Conservation (phyloP, 2,329 filamentous ascomycete species). For the Fusarium tuaranense region DNA sequence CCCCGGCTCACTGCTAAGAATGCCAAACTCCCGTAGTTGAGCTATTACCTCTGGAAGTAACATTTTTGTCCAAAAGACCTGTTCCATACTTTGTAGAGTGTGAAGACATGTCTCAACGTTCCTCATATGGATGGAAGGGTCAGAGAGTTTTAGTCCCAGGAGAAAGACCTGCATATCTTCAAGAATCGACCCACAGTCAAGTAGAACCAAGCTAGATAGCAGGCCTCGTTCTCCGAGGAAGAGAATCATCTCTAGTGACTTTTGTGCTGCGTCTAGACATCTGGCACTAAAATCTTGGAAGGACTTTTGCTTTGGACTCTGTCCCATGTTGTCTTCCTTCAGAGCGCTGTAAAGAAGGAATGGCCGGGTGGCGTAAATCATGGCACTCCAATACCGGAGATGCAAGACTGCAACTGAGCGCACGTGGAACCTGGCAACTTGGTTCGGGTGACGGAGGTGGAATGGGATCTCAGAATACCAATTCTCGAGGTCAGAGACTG, state of each 20-base stretch:
- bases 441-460: not conserved
- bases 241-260: constrained; percentile 9
- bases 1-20: constrained; percentile 5
- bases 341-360: constrained; percentile 15
- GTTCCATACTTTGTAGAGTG: constrained; percentile 18
- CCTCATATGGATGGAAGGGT: not conserved
- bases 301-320: constrained; percentile 1
- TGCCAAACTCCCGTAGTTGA: constrained; percentile 14
- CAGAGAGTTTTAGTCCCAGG: not conserved
- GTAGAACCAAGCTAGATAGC: constrained; percentile 5
- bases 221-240: constrained; percentile 2
- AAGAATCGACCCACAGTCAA: constrained; percentile 13
- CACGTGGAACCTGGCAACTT: constrained; percentile 12
- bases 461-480: constrained; percentile 5
- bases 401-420: constrained; percentile 16
- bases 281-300: constrained; percentile 8
- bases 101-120: constrained; percentile 6
- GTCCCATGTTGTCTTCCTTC: not conserved
- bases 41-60: constrained; percentile 14
- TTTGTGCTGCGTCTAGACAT: constrained; percentile 9
- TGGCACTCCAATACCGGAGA: constrained; percentile 21
- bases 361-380: constrained; percentile 11
- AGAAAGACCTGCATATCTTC: constrained; percentile 24
- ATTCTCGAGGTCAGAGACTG: not conserved
- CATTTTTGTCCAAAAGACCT: constrained; percentile 20